phyloP scores from a whole-genome alignment of 495 filamentous ascomycete genomes.

The Podospora comata region DNA sequence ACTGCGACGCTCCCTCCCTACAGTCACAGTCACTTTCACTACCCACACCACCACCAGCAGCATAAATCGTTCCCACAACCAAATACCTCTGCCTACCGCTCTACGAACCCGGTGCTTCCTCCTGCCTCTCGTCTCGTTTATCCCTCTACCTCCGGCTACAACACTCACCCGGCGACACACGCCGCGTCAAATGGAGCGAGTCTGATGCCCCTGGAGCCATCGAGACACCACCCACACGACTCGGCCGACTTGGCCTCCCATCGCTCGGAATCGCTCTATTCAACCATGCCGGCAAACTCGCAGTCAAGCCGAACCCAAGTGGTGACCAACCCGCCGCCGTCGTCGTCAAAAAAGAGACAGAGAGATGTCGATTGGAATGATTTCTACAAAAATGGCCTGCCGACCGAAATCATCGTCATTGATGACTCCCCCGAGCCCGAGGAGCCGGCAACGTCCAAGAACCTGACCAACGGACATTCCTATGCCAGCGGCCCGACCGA shows the following conservation, averaged over 20 bases:
- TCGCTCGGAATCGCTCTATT: slow-evolving; percentile 24
- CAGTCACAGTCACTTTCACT: slow-evolving; percentile 64
- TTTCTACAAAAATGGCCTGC: slow-evolving; percentile 90
- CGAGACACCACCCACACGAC: slow-evolving; percentile 34
- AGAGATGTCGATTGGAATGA: slow-evolving; percentile 76
- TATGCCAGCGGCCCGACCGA: slow-evolving; percentile 22
- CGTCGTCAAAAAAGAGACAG: slow-evolving; percentile 49
- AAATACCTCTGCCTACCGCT: slow-evolving; percentile 49
- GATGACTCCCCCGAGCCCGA: slow-evolving; percentile 80
- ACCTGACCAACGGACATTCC: slow-evolving; percentile 30
- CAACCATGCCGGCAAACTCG: slow-evolving; percentile 39
- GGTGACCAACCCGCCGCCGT: slow-evolving; percentile 28
- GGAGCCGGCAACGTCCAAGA: slow-evolving; percentile 27
- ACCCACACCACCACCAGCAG: slow-evolving; percentile 66
- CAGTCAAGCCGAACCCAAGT: slow-evolving; percentile 24
- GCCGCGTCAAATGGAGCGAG: slow-evolving; percentile 38
- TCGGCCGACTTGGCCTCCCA: slow-evolving; percentile 25
- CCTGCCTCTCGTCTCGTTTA: slow-evolving; percentile 48
- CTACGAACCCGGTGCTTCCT: slow-evolving; percentile 48
- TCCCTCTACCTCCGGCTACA: slow-evolving; percentile 39
- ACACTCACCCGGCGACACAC: slow-evolving; percentile 33
- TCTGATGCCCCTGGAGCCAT: slow-evolving; percentile 27
- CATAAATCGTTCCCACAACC: slow-evolving; percentile 30
- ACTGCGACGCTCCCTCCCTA: slow-evolving; percentile 67
- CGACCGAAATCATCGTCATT: slow-evolving; percentile 93